A percentile compares a stretch with the other conserved stretches of the same genome.
Conservation (phyloP, 2,329 filamentous ascomycete genomes). For the Fusarium sp. region DNA sequence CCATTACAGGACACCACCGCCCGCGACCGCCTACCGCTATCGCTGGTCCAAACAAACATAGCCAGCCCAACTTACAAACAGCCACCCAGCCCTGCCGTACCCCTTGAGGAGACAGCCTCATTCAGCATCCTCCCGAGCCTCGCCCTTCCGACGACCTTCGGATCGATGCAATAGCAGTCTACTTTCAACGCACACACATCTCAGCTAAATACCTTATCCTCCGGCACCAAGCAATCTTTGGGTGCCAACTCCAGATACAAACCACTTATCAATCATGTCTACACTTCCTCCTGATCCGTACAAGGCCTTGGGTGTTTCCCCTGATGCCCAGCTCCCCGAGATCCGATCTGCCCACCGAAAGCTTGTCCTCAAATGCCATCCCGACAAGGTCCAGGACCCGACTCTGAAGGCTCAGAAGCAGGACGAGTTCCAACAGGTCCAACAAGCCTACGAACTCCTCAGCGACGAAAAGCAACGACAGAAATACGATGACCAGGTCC, state of each 20-base stretch:
- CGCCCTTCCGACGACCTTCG: constrained; percentile 36
- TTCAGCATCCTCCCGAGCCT: constrained; percentile 34
- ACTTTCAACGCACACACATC: constrained; percentile 9
- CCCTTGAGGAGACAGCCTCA: constrained; percentile 41
- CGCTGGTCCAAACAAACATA: constrained; percentile 35
- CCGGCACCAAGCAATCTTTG: constrained; percentile 20
- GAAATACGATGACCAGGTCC: constrained; percentile 83
- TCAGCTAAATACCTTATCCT: constrained; percentile 30
- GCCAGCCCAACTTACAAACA: constrained; percentile 41
- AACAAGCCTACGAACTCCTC: constrained; percentile 92
- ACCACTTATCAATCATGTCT: constrained; percentile 54
- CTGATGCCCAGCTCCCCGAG: constrained; percentile 75
- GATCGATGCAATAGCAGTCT: constrained; percentile 42
- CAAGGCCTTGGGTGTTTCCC: constrained; percentile 77
- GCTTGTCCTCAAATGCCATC: constrained; percentile 88
- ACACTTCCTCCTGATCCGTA: constrained; percentile 80
- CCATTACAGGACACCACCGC: constrained; percentile 3
- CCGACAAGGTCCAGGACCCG: constrained; percentile 88
- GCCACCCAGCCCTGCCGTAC: constrained; percentile 36
- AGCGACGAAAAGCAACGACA: constrained; percentile 78
- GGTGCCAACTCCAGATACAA: constrained; percentile 23
- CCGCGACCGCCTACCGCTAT: constrained; percentile 23
- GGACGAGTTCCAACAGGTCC: constrained; percentile 91
- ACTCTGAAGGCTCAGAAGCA: constrained; percentile 81
- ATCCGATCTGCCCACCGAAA: constrained; percentile 88